Conservation (phyloP, 2,329 filamentous ascomycete species). For the Verticillium zaregamsianum region DNA sequence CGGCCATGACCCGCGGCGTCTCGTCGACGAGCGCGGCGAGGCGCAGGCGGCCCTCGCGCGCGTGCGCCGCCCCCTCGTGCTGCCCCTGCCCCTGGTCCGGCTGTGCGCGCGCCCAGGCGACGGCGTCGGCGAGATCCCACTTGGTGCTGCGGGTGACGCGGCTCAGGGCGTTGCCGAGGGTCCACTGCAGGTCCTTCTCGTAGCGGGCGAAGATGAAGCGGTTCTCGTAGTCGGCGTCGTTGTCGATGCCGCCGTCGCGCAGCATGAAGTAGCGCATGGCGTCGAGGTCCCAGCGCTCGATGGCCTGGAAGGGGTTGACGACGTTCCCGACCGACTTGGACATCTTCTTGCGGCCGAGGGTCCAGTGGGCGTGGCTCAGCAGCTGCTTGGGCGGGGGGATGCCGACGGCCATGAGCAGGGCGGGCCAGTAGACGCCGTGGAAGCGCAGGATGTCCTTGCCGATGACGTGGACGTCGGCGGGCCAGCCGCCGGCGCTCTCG, state of each 20-base stretch:
- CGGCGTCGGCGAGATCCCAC: conserved; percentile 63
- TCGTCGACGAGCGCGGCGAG: conserved; percentile 18
- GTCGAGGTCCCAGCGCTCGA: conserved; percentile 85
- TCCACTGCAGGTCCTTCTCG: conserved; percentile 71
- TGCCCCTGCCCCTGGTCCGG: no score
- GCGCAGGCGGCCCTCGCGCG: conserved; percentile 13
- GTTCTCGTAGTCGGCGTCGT: conserved; percentile 86
- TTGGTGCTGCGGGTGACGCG: conserved; percentile 64
- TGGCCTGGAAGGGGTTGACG: conserved; percentile 87
- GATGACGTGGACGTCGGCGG: conserved; percentile 85
- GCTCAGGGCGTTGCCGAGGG: conserved; percentile 75
- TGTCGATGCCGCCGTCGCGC: conserved; percentile 68
- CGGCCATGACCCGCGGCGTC: conserved; percentile 26
- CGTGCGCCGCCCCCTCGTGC: neutral
- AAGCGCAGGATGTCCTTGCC: conserved; percentile 97
- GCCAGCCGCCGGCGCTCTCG: conserved; percentile 69
- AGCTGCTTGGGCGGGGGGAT: conserved; percentile 75
- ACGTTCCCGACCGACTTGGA: conserved; percentile 94
- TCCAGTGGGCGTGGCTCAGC: conserved; percentile 93
- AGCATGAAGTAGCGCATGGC: conserved; percentile 86
- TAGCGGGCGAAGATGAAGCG: conserved; percentile 69
- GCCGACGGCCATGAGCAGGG: conserved; percentile 83
- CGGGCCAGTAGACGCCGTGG: conserved; percentile 97
- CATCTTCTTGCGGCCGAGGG: conserved; percentile 88
- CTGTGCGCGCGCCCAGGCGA: conserved; percentile 25